Base-by-base conservation (phyloP, 441 rosid genomes). In the Gossypium lobatum region DNA sequence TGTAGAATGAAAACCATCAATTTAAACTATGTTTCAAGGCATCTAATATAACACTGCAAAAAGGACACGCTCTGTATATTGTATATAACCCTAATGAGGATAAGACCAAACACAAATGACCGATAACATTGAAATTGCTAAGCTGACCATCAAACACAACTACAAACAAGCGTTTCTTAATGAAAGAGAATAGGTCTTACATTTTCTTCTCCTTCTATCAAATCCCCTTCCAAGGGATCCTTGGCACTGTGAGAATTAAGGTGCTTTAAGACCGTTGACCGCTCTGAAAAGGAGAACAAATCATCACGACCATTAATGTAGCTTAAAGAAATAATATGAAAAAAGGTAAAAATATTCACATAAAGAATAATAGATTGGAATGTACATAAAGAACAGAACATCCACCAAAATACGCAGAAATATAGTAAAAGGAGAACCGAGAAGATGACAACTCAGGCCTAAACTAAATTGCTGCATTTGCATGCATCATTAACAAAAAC, bases 191-290 rank as follows among this genome's bases (percentile, higher is more conserved):
- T n/a, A 76, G n/a, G 54, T 54, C 88, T 83, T 79, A 86, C 98
- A 82, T 85, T 88, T 74, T 85, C 93, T 72, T 83, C 92, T 64
- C 83, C 90, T 73, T 76, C 83, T 14, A 61, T 28, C 17, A 39
- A 54, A 34, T 25, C 77, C 48, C 70, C 53, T 26, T 84, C 87
- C 25, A 42, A 61, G 13, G 75, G 67, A 39, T 76, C 78, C 25
- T 52, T 79, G 10, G 28, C 2, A 58, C 62, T 76, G 64, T 80
- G 83, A 70, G 73, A 59, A 66, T 59, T 73, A 50, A 84, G 74
- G 70, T 79, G 83, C 80, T 83, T 92, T 78, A 82, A 74, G 54
- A 71, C 63, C 50, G 76, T 52, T n/a, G 77, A 77, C 6, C 66
- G 78, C 67, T 82, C 97, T 90, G 78, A 63, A 77, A 63, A 69